A percentile compares a stretch with the other conserved stretches of the same genome.
These are phyloP conservation scores for Diaporthe ilicicola DNA, from an alignment of 2,329 filamentous ascomycete genomes.

Conservation along the genomic window DNA sequence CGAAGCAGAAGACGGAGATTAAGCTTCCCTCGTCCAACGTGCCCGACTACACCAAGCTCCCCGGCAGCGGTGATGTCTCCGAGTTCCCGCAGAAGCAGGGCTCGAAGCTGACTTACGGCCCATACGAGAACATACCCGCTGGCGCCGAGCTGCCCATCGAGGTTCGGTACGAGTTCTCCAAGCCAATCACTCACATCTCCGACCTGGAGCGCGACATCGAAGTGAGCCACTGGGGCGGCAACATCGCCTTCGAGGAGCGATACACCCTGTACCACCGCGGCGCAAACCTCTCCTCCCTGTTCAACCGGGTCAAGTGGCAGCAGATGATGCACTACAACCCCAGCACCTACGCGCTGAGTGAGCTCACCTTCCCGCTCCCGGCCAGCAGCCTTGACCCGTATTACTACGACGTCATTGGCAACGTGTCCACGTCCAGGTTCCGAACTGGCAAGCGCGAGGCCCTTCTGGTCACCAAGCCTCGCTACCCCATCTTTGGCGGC, in stretches of 20 bases:
- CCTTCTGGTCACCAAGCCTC: slow-evolving; percentile 88
- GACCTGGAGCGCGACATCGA: slow-evolving; percentile 90
- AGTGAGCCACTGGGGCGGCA: slow-evolving; percentile 97
- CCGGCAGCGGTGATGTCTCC: slow-evolving; percentile 67
- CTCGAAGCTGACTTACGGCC: slow-evolving; percentile 86
- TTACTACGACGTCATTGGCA: slow-evolving; percentile 95
- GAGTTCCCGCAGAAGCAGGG: slow-evolving; percentile 82
- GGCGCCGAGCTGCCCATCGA: slow-evolving; percentile 76
- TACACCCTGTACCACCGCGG: slow-evolving; percentile 89
- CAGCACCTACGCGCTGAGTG: slow-evolving; percentile 80
- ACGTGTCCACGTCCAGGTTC: slow-evolving; percentile 94
- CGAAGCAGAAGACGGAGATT: slow-evolving; percentile 97
- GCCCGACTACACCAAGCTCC: slow-evolving; percentile 84
- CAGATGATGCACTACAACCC: slow-evolving; percentile 78
- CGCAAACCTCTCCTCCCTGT: slow-evolving; percentile 77
- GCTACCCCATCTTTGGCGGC: slow-evolving; percentile 95
- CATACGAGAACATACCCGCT: slow-evolving; percentile 84
- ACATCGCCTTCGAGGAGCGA: slow-evolving; percentile 92
- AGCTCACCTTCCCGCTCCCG: slow-evolving; percentile 81
- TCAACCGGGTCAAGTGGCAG: slow-evolving; percentile 81
- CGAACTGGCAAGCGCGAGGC: slow-evolving; percentile 79
- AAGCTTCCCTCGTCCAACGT: slow-evolving; percentile 83
- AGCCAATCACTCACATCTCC: slow-evolving; percentile 83
- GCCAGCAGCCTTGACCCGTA: slow-evolving; percentile 87
- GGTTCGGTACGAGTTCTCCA: slow-evolving; percentile 95